Evolutionary conservation across 805 yeast species (phyloP).

Genomic region (Teunomyces stri): DNA sequence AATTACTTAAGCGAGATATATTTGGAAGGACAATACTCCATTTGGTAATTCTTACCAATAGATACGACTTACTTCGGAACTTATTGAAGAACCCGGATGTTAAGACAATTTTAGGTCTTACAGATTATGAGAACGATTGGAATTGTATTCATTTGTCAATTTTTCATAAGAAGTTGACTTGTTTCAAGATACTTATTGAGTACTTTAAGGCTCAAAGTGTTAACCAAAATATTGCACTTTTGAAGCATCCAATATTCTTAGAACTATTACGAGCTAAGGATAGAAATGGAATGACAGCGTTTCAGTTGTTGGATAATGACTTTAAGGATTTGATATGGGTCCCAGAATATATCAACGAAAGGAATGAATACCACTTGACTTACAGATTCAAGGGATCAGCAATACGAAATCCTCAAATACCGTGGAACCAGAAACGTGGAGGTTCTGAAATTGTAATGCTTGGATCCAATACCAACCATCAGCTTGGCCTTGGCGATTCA

Average conservation of each 20-base stretch:
- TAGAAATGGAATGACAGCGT: conserved; percentile 67
- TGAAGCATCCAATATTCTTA: conserved; percentile 20
- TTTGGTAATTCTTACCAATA: conserved; percentile 48
- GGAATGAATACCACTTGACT: conserved; percentile 26
- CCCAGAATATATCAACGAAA: conserved; percentile 41
- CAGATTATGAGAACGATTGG: conserved; percentile 80
- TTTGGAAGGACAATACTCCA: conserved; percentile 73
- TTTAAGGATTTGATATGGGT: conserved; percentile 41
- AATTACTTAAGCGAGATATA: conserved; percentile 53
- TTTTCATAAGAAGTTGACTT: conserved; percentile 52
- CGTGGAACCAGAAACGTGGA: conserved; percentile 46
- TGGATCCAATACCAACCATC: conserved; percentile 63
- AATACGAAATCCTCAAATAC: conserved; percentile 10
- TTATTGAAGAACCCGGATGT: conserved; percentile 49
- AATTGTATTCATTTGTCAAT: conserved; percentile 74
- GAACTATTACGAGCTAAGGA: conserved; percentile 59
- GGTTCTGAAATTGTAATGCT: conserved; percentile 59
- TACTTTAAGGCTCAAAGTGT: conserved; percentile 15
- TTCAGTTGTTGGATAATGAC: conserved; percentile 59
- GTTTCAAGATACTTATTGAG: conserved; percentile 44
- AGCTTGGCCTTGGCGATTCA: conserved; percentile 65
- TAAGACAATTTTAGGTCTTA: conserved; percentile 35
- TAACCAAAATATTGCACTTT: conserved; percentile 14
- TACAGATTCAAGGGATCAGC: conserved; percentile 18
- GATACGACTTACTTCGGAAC: conserved; percentile 43